Base-by-base conservation (phyloP, 352 stramenopile genomes). In the Pythium rhizo-oryzae region DNA sequence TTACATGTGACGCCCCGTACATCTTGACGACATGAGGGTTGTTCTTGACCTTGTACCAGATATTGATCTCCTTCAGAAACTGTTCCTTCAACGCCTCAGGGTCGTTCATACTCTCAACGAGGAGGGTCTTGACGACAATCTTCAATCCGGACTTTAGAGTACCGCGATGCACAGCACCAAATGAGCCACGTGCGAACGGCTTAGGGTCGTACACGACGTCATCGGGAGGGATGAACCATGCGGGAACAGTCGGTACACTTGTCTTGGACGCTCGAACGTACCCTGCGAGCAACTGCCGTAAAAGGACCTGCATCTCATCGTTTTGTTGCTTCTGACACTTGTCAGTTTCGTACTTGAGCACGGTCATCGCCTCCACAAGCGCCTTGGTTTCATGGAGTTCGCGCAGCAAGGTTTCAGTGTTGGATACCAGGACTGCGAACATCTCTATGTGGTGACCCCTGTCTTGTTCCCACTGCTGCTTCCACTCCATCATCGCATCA, bases 1-100 rank as follows among this genome's bases (percentile, higher is more conserved):
- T 53, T 4, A 70, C 59, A 24, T 75, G 68, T 33, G 62, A 75
- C 1, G 57, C 68, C 13, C 62, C 62, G 60, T 49, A 71, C 50
- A 75, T 62, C 28, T 56, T 50, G 24, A 71, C 11, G 37, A 71
- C 51, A 39, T 75, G 43, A 28, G 68, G 62, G 37, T 71, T 51
- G 28, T 33, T 33, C n/a, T 57, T 24, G 8, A 75, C 35, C 4
- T 12, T 28, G 23, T 35, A 56, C 68, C 68, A 75, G 4, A 75
- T 30, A 9, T 68, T 25, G 44, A 70, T 55, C 33, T 75, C 68
- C 21, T 25, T 0, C 3, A 59, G 19, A 19, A 59, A 41, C 25
- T 41, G 50, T 2, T 12, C 13, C 19, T 50, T 50, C 43, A 12
- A 8, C 28, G 8, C 24, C 4, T 4, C 4, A 1, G 1, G 13